A percentile compares a stretch with the other conserved stretches of the same genome.
Evolutionary conservation across 1,284 basidiomycete genomes (phyloP).

Genomic region (Fistulinella cinereoalba): DNA sequence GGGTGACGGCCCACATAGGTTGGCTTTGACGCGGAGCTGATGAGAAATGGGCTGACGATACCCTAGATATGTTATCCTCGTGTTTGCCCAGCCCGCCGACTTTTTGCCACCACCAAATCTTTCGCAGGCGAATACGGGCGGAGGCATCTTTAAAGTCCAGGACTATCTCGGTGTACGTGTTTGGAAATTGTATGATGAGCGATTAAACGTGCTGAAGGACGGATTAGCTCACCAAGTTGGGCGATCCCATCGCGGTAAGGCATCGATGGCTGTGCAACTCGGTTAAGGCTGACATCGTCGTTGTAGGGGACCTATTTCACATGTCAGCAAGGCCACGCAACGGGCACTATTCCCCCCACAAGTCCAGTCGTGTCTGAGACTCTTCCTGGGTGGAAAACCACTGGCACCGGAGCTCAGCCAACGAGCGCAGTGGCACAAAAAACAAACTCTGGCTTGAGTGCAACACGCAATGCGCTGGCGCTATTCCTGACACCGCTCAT

Average conservation of each 20-base stretch:
- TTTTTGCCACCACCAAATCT: conserved; percentile 65
- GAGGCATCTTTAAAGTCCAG: conserved; percentile 51
- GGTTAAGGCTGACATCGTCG: conserved; percentile 2
- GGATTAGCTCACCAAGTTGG: conserved; percentile 50
- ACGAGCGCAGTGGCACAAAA: conserved; percentile 18
- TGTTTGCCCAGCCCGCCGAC: conserved; percentile 58
- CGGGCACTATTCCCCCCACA: conserved; percentile 52
- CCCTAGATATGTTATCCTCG: conserved; percentile 61
- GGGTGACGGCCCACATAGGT: conserved; percentile 72
- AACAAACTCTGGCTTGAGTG: conserved; percentile 20
- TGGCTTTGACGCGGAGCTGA: conserved; percentile 7
- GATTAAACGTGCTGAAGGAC: conserved; percentile 1
- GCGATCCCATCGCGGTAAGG: conserved; percentile 54
- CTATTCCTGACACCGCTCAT: conserved; percentile 28
- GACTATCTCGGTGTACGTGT: too few species aligned
- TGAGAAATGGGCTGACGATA: neutral
- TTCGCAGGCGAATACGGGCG: conserved; percentile 45
- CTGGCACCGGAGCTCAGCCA: conserved; percentile 6
- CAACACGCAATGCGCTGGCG: conserved; percentile 22
- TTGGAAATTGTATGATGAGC: neutral
- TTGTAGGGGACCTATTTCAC: conserved; percentile 68
- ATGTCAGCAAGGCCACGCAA: conserved; percentile 66
- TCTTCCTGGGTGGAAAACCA: conserved; percentile 39
- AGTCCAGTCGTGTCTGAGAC: conserved; percentile 64
- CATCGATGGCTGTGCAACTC: conserved; percentile 11